A percentile compares a stretch with the other conserved stretches of the same genome.
phyloP scores from a whole-genome alignment of 164 flowering plant genomes.

The Chimonanthus praecox region DNA sequence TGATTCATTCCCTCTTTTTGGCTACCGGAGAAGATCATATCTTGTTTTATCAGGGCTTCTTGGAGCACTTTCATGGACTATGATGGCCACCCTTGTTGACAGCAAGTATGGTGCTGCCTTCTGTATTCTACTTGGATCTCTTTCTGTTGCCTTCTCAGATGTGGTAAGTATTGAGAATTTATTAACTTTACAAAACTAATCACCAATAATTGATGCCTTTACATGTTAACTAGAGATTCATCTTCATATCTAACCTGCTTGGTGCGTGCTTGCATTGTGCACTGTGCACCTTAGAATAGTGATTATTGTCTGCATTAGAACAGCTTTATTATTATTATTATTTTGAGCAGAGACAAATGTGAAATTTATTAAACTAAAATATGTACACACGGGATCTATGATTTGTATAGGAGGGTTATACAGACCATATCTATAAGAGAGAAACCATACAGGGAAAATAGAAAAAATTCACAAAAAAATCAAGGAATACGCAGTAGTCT shows the following conservation, averaged over 20 bases:
- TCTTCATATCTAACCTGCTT: background rate
- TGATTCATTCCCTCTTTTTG: slow-evolving; percentile 93
- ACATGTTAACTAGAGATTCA: background rate
- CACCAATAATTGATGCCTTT: background rate
- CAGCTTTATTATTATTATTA: too few species aligned
- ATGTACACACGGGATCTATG: too few species aligned
- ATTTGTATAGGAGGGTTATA: too few species aligned
- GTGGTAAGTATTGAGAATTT: slow-evolving; percentile 62
- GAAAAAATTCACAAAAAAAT: background rate
- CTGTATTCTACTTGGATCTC: slow-evolving; percentile 96
- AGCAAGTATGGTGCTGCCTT: slow-evolving; percentile 84
- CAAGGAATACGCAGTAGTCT: background rate
- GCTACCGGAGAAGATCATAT: slow-evolving; percentile 97
- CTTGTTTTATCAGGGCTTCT: slow-evolving; percentile 89
- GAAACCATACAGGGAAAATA: too few species aligned
- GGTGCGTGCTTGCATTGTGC: background rate
- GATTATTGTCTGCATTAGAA: too few species aligned
- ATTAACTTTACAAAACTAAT: slow-evolving; percentile 1
- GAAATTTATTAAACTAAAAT: too few species aligned
- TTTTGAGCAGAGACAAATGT: too few species aligned
- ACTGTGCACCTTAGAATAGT: too few species aligned
- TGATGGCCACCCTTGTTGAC: slow-evolving; percentile 89
- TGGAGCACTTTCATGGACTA: slow-evolving; percentile 92
- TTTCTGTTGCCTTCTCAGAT: slow-evolving; percentile 98
- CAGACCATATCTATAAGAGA: too few species aligned